Evolutionary conservation across 768 basidiomycete genomes (phyloP).

Genomic region (Gloeostereum incarnatum): DNA sequence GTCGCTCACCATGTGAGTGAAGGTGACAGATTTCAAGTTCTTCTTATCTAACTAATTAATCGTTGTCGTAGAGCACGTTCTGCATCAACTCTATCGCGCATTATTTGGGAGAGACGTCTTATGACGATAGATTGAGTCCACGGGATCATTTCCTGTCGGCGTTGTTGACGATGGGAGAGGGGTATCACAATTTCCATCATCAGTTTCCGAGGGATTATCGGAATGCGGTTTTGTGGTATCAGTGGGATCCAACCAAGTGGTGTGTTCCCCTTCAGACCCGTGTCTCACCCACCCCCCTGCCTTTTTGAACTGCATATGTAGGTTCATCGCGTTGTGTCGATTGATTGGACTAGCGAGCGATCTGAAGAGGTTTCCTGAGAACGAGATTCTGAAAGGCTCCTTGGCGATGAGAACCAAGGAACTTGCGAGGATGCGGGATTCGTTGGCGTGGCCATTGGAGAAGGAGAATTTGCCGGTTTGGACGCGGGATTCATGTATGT

Average conservation of each 20-base stretch:
- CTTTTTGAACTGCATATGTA: slow-evolving; percentile 93
- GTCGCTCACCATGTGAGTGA: slow-evolving; percentile 73
- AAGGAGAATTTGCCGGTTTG: slow-evolving; percentile 63
- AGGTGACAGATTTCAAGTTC: no score
- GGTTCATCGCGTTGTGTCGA: slow-evolving; percentile 75
- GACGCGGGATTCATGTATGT: slow-evolving; percentile 74
- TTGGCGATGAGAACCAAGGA: slow-evolving; percentile 78
- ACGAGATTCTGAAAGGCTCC: slow-evolving; percentile 78
- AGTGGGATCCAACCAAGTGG: slow-evolving; percentile 65
- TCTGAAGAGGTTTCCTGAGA: slow-evolving; percentile 78
- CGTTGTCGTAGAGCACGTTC: slow-evolving; percentile 60
- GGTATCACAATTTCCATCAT: slow-evolving; percentile 73
- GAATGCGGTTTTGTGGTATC: slow-evolving; percentile 70
- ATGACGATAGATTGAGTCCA: slow-evolving; percentile 73
- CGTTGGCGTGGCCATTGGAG: slow-evolving; percentile 49
- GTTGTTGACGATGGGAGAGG: slow-evolving; percentile 60
- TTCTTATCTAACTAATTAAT: slow-evolving; percentile 3
- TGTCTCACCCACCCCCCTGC: slow-evolving; percentile 21
- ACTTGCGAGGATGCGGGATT: slow-evolving; percentile 55
- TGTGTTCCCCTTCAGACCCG: no score
- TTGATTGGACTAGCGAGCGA: slow-evolving; percentile 66
- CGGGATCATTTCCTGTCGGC: slow-evolving; percentile 78
- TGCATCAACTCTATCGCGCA: slow-evolving; percentile 87
- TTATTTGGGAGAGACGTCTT: slow-evolving; percentile 72
- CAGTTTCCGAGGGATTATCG: slow-evolving; percentile 86